Evolutionary conservation across 768 basidiomycete species (phyloP), one percentile per base, ranked within the genome.

Genomic region (Wakefieldia striispora): DNA sequence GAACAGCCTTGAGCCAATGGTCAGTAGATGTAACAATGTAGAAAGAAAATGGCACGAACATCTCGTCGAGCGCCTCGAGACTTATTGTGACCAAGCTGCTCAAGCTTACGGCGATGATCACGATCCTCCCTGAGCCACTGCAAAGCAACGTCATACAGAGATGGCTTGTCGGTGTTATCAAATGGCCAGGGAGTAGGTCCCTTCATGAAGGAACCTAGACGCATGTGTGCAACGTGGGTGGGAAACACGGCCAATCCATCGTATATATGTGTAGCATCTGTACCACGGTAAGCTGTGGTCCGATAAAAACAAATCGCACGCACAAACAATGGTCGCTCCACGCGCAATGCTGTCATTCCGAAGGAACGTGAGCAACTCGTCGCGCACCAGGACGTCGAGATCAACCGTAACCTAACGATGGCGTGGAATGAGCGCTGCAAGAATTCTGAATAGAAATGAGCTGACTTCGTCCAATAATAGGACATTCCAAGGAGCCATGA

Each of bases 241-340:
- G 97, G 95, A 73, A 95, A 97, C n/a, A 78, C 69, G 60, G 81
- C 80, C 26, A 98, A 70, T 11, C 95, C 95, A 65, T 98, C 95
- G 56, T 94, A 97, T 60, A 99, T 97, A 67, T 99, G 97, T 1
- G 95, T 97, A 11, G 95, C 93, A 70, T 97, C 91, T 94, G 59
- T 17, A 33, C 20, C 19, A 3, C 23, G 17, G 24, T 58, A 40
- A 60, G 54, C 47, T 10, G 48, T 23, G 34, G 20, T 29, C 43
- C 21, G 34, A 36, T n/a, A 34, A 34, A 40, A 20, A 36, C 13
- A 7, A 34, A 35, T 16, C 39, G 21, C 11, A 71, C 83, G 60
- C 61, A 82, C 91, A 98, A 45, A 99, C 70, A 47, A 98, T 86
- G 12, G 95, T 97, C 11, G 95, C 90, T 1, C 82, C 80, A 29